These are phyloP conservation scores for Apium graveolens DNA, from an alignment of 129 eudicot species.

Conservation along the genomic window DNA sequence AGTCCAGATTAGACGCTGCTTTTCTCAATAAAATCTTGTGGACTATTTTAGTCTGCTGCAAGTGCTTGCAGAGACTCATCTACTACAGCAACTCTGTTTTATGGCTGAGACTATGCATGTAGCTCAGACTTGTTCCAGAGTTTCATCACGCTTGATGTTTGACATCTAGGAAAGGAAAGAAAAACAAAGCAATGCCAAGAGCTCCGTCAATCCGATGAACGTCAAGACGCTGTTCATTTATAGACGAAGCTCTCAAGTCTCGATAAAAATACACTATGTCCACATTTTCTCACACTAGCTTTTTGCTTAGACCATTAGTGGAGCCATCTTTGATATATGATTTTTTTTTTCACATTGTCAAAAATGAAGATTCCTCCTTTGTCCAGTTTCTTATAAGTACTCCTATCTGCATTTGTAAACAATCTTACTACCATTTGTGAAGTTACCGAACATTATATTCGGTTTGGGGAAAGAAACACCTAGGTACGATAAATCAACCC, in stretches of 20 bases:
- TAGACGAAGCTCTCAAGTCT: background rate
- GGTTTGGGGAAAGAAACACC: background rate
- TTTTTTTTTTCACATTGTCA: background rate
- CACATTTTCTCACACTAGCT: background rate
- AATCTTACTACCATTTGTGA: background rate
- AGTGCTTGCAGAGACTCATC: background rate
- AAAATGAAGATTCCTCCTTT: background rate
- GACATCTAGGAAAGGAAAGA: background rate
- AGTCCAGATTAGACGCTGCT: background rate
- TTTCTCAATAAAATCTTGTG: no score
- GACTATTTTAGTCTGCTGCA: background rate
- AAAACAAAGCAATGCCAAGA: no score
- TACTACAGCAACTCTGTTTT: background rate
- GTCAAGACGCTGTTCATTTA: no score
- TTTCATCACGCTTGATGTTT: background rate
- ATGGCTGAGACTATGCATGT: background rate
- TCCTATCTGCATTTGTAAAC: background rate
- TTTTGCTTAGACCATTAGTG: background rate
- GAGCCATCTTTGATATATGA: background rate
- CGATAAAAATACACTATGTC: background rate
- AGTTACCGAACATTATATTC: background rate
- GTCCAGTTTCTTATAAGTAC: background rate
- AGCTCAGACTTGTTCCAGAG: background rate
- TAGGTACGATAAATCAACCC: background rate
- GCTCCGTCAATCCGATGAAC: no score